Percentiles rank a stretch among this genome's conserved stretches.
Evolutionary conservation across 164 flowering plant genomes (phyloP).

Genomic region (Cinnamomum micranthum): DNA sequence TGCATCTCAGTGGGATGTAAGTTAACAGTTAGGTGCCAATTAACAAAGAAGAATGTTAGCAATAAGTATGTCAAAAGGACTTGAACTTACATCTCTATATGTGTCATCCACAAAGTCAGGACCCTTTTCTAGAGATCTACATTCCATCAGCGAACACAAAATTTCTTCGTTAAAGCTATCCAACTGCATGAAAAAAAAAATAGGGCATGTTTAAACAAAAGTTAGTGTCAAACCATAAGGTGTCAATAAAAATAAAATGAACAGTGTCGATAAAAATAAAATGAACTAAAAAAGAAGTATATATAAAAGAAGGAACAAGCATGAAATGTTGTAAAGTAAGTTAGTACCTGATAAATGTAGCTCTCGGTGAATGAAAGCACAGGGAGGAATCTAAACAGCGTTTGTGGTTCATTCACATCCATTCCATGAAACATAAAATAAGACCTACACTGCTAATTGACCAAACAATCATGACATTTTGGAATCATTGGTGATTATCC

Average conservation of each 20-base stretch:
- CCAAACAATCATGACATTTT: constrained; percentile 8
- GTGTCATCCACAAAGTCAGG: constrained; percentile 7
- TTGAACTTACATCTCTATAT: constrained; percentile 13
- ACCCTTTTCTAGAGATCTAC: constrained; percentile 14
- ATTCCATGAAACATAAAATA: constrained; percentile 93
- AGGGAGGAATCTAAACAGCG: constrained; percentile 70
- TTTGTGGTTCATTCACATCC: constrained; percentile 60
- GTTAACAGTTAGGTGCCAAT: constrained; percentile 3
- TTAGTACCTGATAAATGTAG: constrained; percentile 81
- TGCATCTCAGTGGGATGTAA: constrained; percentile 21
- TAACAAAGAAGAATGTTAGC: background rate
- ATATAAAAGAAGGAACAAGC: background rate
- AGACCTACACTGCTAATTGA: constrained; percentile 76
- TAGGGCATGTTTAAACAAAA: background rate
- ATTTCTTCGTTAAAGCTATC: constrained; percentile 73
- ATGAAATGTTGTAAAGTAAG: background rate
- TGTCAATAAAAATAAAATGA: constrained; percentile 1
- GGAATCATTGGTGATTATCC: background rate
- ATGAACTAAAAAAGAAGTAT: background rate
- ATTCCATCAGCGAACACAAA: constrained; percentile 23
- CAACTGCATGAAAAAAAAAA: constrained; percentile 41
- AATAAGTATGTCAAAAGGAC: constrained; percentile 2
- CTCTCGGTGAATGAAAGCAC: constrained; percentile 85
- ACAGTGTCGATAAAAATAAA: background rate
- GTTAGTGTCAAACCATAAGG: background rate